Evolutionary conservation across 2,329 filamentous ascomycete genomes (phyloP).

Genomic region (Monilinia polystroma): DNA sequence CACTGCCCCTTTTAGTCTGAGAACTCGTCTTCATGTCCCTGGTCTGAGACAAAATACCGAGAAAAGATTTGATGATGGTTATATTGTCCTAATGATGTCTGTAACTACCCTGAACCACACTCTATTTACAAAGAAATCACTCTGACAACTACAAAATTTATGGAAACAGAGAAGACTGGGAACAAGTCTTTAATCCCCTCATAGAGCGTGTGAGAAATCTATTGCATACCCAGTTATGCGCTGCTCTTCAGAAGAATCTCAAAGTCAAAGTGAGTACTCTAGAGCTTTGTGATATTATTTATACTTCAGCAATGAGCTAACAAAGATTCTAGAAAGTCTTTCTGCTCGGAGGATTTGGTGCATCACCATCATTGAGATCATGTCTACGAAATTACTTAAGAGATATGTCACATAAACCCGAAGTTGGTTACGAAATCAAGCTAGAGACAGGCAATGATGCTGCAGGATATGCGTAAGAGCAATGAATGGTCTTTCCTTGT

Average conservation of each 20-base stretch:
- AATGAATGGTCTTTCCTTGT: background rate
- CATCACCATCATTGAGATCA: constrained; percentile 24
- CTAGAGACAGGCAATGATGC: background rate
- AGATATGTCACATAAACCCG: background rate
- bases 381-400: constrained; percentile 23
- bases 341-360: constrained; percentile 33
- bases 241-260: constrained; percentile 16
- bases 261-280: constrained; percentile 19
- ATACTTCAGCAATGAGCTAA: background rate
- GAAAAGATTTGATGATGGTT: constrained; percentile 16
- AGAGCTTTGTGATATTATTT: background rate
- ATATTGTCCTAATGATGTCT: constrained; percentile 5
- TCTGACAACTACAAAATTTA: background rate
- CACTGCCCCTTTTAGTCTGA: background rate
- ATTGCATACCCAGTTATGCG: constrained; percentile 23
- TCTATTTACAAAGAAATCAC: background rate
- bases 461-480: constrained; percentile 1
- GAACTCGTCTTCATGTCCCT: background rate
- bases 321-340: constrained; percentile 28
- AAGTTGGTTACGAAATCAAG: constrained; percentile 6
- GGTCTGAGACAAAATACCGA: no score
- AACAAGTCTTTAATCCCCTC: constrained; percentile 27
- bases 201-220: constrained; percentile 23
- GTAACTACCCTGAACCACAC: background rate
- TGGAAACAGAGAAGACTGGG: constrained; percentile 27